Base-by-base conservation (phyloP, 1,139 yeast species). In the Nakaseomyces sp. region DNA sequence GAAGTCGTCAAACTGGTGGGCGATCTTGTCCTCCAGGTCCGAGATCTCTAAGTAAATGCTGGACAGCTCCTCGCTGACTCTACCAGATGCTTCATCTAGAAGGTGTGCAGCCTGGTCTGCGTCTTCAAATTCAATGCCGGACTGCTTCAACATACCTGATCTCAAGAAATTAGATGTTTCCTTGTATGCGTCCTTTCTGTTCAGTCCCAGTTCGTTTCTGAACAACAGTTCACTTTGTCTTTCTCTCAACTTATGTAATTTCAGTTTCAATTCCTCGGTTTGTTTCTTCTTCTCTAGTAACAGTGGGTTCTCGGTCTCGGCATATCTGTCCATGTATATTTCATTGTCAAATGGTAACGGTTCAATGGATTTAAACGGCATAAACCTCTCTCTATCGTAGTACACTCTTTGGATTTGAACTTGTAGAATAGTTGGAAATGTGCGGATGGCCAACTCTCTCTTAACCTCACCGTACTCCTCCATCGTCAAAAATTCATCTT, bases 361-460 rank as follows among this genome's bases (percentile, higher is more conserved):
- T 45, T 84, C 88, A 39, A 77, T 73, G 1, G 89, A 81, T 59
- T 91, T 91, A 57, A 86, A 86, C 0, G 95, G 87, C 63, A 80
- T 73, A 43, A 80, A 72, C 29, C 74, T 66, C 45, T 73, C 82
- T 40, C 89, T 72, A 60, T 91, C 96, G 64, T 83, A 91, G 61
- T 87, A 83, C 1, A 89, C 97, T 57, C 98, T 73, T 64, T 89
- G 97, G 3, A 91, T 86, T 60, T 91, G 98, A 42, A 91, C 77
- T 60, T 91, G 98, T 42, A 91, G 65, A 42, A 91, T 77, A 8
- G 81, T 80, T 0, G 98, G 98, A 13, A 87, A 67, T 48, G 77
- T 72, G 12, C 76, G 71, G 6, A 89, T 75, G 0, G 93, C 78
- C 37, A 87, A 73, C 1, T 83, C 74, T 57, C 94, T 77, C 47